Conservation (phyloP, 2,329 filamentous ascomycete genomes). For the Lachnellula suecica region DNA sequence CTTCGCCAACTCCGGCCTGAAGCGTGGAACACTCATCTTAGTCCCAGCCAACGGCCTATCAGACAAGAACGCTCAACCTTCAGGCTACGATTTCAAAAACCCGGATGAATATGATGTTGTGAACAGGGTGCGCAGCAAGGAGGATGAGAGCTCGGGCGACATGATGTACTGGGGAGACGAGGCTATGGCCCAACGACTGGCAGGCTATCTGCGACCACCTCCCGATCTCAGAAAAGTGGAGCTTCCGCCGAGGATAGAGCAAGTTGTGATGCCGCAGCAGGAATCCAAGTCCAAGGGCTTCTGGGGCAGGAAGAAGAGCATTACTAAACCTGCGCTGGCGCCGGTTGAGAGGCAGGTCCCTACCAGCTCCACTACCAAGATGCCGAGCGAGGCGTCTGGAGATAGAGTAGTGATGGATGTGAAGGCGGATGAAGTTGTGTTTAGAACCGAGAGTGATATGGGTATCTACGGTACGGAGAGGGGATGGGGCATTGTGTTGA, state of each 20-base stretch:
- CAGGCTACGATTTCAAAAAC: constrained; percentile 24
- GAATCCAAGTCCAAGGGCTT: constrained; percentile 9
- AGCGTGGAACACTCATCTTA: constrained; percentile 26
- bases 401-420: constrained; percentile 26
- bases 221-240: constrained; percentile 12
- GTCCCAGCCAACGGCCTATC: constrained; percentile 23
- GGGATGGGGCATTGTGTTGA: constrained; percentile 29
- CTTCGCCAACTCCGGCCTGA: constrained; percentile 24
- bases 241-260: constrained; percentile 12
- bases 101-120: constrained; percentile 20
- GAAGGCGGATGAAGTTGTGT: constrained; percentile 45
- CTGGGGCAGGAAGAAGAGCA: constrained; percentile 21
- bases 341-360: constrained; percentile 4
- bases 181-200: constrained; percentile 25
- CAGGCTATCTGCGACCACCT: constrained; percentile 19
- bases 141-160: constrained; percentile 7
- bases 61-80: constrained; percentile 22
- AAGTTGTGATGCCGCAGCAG: not conserved
- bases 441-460: constrained; percentile 68
- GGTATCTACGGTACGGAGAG: constrained; percentile 49
- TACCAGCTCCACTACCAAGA: not conserved
- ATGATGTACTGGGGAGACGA: constrained; percentile 27
- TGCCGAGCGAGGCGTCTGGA: constrained; percentile 1
- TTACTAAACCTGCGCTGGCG: not conserved
- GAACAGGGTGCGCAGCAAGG: constrained; percentile 21